A percentile compares a stretch with the other conserved stretches of the same genome.
Evolutionary conservation across 1,284 basidiomycete genomes (phyloP).

Genomic region (Marasmius oreades): DNA sequence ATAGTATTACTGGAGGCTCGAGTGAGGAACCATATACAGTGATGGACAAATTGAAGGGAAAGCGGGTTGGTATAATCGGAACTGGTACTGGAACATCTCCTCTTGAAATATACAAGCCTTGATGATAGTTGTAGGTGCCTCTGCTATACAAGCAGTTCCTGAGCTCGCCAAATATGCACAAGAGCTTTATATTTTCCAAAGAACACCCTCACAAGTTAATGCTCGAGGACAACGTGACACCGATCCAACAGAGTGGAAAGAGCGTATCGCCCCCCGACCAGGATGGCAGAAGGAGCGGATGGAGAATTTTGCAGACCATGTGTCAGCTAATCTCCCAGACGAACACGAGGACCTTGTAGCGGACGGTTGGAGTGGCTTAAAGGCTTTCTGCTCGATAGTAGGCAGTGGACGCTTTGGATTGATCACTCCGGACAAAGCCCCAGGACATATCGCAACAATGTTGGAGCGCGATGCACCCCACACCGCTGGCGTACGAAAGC

Average conservation of each 20-base stretch:
- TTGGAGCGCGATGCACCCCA: slow-evolving; percentile 12
- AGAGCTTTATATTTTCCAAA: slow-evolving; percentile 19
- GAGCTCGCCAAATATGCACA: slow-evolving; percentile 16
- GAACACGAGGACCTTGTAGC: slow-evolving; percentile 8
- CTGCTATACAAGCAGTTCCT: slow-evolving; percentile 17
- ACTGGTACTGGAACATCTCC: neutral
- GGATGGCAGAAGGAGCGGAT: slow-evolving; percentile 13
- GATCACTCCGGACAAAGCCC: slow-evolving; percentile 11
- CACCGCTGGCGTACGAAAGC: slow-evolving; percentile 8
- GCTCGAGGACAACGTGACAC: slow-evolving; percentile 15
- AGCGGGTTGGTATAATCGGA: slow-evolving; percentile 16
- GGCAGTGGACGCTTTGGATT: slow-evolving; percentile 10
- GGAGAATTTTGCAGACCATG: slow-evolving; percentile 9
- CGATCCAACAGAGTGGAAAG: slow-evolving; percentile 6
- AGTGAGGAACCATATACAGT: neutral
- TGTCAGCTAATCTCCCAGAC: neutral
- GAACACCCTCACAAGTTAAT: slow-evolving; percentile 18
- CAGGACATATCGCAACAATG: slow-evolving; percentile 10
- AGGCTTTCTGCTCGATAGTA: slow-evolving; percentile 10
- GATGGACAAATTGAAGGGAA: slow-evolving; percentile 15
- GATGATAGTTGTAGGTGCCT: slow-evolving; percentile 9
- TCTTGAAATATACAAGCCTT: neutral
- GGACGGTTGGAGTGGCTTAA: slow-evolving; percentile 12
- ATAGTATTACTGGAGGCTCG: slow-evolving; percentile 13
- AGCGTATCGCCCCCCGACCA: slow-evolving; percentile 7